Evolutionary conservation across 2,329 filamentous ascomycete genomes (phyloP), one percentile per base, ranked within the genome.

Genomic region (Colletotrichum tanaceti): DNA sequence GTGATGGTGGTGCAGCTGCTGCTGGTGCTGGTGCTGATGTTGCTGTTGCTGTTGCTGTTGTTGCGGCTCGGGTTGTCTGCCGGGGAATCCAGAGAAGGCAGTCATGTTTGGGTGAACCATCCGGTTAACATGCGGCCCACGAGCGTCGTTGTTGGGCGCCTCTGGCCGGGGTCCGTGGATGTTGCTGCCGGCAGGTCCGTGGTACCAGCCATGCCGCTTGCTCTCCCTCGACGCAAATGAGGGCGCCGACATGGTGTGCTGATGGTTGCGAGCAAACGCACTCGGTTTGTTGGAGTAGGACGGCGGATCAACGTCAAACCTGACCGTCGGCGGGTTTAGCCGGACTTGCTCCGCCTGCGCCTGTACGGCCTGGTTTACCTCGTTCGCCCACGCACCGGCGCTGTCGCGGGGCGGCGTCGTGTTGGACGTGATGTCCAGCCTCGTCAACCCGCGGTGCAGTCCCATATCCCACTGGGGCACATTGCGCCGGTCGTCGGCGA

Each of bases 141-240:
- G 76, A 3, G 74, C 70, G n/a, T 79, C 77, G 24, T 76, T 74
- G 16, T 73, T 68, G 1, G 71, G 67, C 4, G 73, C 73, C 76
- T 78, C 10, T 7, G 67, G 67, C 28, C 65, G 61, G 20, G 65
- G 62, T 7, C 65, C 65, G 18, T 67, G 67, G 6, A 63, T 41
- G 44, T 81, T 79, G 3, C 77, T 74, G 0, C 78, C 75, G 14
- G 79, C 75, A 0, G 85, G 84, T 0, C 85, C 85, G 47, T 92
- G 88, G 73, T 93, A 93, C 91, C 91, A 94, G 1, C 86, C 91
- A 68, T 90, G 89, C 3, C 91, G 86, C 75, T 91, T 92, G 38
- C 81, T 82, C 71, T 88, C 89, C 10, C 88, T 84, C 0, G 86
- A 88, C 11, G 84, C 81, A 41, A 86, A 79, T 0, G 83, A 81